A percentile compares a stretch with the other conserved stretches of the same genome.
Conservation (phyloP, 2,329 filamentous ascomycete species). For the Delphinella strobiligena region DNA sequence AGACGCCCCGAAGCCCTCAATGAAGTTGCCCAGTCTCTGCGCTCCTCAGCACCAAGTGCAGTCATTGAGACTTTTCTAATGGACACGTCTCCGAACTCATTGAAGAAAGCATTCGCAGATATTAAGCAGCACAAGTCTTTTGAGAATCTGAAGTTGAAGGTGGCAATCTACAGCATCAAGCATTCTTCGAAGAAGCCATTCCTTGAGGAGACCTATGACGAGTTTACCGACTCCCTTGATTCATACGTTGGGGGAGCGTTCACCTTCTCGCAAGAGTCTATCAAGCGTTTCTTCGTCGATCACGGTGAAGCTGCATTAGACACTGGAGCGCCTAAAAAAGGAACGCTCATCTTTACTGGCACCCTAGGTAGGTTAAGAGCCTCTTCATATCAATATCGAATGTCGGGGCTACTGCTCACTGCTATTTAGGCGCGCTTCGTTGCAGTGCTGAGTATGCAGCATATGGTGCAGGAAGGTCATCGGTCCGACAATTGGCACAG, state of each 20-base stretch:
- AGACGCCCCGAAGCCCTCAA: slow-evolving; percentile 35
- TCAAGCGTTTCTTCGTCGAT: slow-evolving; percentile 41
- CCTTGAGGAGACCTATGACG: slow-evolving; percentile 40
- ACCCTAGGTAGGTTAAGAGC: slow-evolving; percentile 23
- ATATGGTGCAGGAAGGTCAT: slow-evolving; percentile 42
- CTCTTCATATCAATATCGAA: not conserved
- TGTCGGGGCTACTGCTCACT: not conserved
- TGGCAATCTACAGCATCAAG: slow-evolving; percentile 47
- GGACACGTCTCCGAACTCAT: slow-evolving; percentile 35
- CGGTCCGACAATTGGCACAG: slow-evolving; percentile 44
- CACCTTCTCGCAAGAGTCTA: slow-evolving; percentile 40
- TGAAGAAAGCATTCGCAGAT: slow-evolving; percentile 36
- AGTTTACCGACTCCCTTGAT: slow-evolving; percentile 36
- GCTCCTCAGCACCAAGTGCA: slow-evolving; percentile 28
- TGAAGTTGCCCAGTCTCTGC: slow-evolving; percentile 30
- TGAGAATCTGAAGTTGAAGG: slow-evolving; percentile 35
- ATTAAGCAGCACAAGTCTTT: slow-evolving; percentile 39
- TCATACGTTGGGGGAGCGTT: slow-evolving; percentile 45
- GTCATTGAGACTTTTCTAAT: slow-evolving; percentile 41
- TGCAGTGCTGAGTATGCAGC: slow-evolving; percentile 43
- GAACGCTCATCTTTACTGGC: slow-evolving; percentile 46
- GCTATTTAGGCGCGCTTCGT: slow-evolving; percentile 28
- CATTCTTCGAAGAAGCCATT: slow-evolving; percentile 43
- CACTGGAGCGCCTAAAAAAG: slow-evolving; percentile 40
- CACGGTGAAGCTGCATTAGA: slow-evolving; percentile 36